phyloP scores from a whole-genome alignment of 495 filamentous ascomycete genomes.

The Tuber aestivum region DNA sequence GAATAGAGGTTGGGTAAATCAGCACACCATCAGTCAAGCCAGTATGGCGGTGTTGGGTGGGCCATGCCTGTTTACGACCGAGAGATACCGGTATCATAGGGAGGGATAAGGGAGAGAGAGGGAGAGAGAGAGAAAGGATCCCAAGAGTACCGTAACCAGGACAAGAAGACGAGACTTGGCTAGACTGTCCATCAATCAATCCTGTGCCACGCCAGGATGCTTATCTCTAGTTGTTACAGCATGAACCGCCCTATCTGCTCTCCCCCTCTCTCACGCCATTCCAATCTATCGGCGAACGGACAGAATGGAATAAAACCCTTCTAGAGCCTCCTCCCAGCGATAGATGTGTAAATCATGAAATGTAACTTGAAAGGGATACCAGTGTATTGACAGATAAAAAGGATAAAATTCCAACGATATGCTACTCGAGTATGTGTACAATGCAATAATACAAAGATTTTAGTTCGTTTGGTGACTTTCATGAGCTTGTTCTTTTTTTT shows the following conservation, averaged over 20 bases:
- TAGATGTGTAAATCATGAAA: background rate
- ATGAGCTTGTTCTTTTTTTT: background rate
- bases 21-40: background rate
- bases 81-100: background rate
- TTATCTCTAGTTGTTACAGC: background rate
- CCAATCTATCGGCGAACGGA: constrained; percentile 40
- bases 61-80: background rate
- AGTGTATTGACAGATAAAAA: background rate
- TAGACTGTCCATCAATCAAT: background rate
- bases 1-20: background rate
- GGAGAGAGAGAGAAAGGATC: background rate
- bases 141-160: background rate
- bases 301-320: constrained; percentile 8
- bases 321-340: background rate
- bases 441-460: constrained; percentile 2
- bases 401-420: background rate
- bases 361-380: background rate
- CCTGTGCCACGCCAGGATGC: background rate
- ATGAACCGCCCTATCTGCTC: background rate
- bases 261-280: constrained; percentile 15
- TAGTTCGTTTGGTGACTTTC: background rate
- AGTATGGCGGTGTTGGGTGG: background rate
- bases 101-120: background rate
- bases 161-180: background rate
- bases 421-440: constrained; percentile 7